Conservation (phyloP, 179 eudicot species). For the Beta corolliflora region DNA sequence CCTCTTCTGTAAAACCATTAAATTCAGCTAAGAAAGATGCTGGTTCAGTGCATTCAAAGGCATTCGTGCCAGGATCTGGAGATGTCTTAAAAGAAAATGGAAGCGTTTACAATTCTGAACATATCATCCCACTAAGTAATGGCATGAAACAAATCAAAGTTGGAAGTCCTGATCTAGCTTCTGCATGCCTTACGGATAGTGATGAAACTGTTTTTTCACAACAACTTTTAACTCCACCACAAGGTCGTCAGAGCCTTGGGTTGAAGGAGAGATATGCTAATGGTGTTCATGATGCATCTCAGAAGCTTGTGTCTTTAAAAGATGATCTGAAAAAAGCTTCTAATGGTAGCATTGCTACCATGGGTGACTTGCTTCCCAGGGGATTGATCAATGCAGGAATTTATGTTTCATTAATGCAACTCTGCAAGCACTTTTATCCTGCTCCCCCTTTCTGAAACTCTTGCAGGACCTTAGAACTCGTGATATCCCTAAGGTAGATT, state of each 20-base stretch:
- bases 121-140: constrained; percentile 29
- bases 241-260: constrained; percentile 24
- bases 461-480: constrained; percentile 63
- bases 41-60: constrained; percentile 12
- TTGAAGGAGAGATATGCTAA: constrained; percentile 30
- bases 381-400: constrained; percentile 88
- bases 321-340: constrained; percentile 33
- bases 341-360: constrained; percentile 45
- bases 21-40: constrained; percentile 31
- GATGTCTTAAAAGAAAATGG: constrained; percentile 53
- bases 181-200: constrained; percentile 35
- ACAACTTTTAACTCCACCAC: constrained; percentile 26
- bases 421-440: constrained; percentile 82
- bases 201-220: constrained; percentile 26
- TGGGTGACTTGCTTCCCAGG: constrained; percentile 59
- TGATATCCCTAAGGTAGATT: constrained; percentile 62
- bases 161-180: constrained; percentile 35
- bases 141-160: constrained; percentile 39
- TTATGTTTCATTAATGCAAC: constrained; percentile 93
- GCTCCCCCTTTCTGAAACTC: constrained; percentile 84
- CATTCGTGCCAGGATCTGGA: constrained; percentile 27
- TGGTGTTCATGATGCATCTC: constrained; percentile 34
- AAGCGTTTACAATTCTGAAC: constrained; percentile 26
- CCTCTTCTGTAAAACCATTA: constrained; percentile 33
- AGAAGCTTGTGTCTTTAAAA: constrained; percentile 31